Conservation (phyloP, 2,329 filamentous ascomycete genomes). For the Pezizomycotina sp. region DNA sequence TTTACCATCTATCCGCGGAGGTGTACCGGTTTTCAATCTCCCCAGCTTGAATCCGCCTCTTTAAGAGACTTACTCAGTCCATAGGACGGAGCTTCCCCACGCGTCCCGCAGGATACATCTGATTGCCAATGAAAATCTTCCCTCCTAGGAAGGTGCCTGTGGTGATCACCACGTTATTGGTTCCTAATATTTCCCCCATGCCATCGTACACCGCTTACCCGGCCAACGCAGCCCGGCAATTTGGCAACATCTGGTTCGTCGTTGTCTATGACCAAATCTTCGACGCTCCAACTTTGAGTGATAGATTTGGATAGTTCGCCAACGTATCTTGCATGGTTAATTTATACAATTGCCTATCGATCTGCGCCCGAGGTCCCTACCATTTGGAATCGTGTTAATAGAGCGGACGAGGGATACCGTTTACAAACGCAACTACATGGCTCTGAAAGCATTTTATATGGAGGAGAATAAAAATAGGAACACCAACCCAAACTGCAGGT, state of each 20-base stretch:
- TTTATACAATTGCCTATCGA: constrained; percentile 78
- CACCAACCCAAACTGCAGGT: constrained; percentile 67
- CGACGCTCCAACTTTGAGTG: constrained; percentile 74
- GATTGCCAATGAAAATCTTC: constrained; percentile 73
- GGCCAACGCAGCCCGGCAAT: constrained; percentile 35
- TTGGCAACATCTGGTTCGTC: constrained; percentile 30
- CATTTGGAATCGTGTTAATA: neutral
- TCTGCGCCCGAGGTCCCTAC: constrained; percentile 77
- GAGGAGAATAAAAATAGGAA: constrained; percentile 1
- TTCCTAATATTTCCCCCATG: constrained; percentile 66
- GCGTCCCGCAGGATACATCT: constrained; percentile 62
- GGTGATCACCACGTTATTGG: constrained; percentile 75
- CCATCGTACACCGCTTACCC: constrained; percentile 71
- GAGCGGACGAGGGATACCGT: constrained; percentile 5
- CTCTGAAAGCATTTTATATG: neutral
- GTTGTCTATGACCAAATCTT: constrained; percentile 66
- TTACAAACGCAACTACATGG: neutral
- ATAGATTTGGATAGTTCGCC: constrained; percentile 57
- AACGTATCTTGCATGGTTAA: constrained; percentile 83
- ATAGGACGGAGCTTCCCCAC: constrained; percentile 85
- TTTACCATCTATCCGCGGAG: constrained; percentile 64
- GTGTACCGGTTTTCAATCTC: constrained; percentile 86
- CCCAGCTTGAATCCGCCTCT: constrained; percentile 82
- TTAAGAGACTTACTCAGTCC: constrained; percentile 79
- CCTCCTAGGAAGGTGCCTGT: constrained; percentile 91